Evolutionary conservation across 495 filamentous ascomycete genomes (phyloP), one percentile per base, ranked within the genome.

Genomic region (Penicillium chermesinum): DNA sequence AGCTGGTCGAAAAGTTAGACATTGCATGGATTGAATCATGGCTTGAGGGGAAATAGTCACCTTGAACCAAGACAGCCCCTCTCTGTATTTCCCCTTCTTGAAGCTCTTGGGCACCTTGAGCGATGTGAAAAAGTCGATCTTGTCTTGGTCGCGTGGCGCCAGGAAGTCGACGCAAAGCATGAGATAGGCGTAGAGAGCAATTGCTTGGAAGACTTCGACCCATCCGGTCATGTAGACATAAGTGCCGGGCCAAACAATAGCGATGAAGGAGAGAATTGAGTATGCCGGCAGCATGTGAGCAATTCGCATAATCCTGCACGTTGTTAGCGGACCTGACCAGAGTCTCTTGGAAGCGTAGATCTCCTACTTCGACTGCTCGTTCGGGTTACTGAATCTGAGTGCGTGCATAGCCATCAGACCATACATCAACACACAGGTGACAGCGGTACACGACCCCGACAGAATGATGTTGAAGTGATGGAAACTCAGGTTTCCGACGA

Each of bases 151-250:
- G 9, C 53, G 48, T 0, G 65, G 57, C 8, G 53, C 55, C 4
- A 66, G 22, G 40, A 61, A 66, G 14, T 64, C 59, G 47, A 61
- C 59, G 1, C 70, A 48, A 10, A 72, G 50, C 33, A 69, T 53
- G 18, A 67, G 57, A 44, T 69, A 72, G 9, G 40, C 37, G 10
- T 50, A 49, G 0, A 72, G 50, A 7, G 63, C 63, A 38, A 69
- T 49, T 2, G 46, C 50, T 41, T 72, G 59, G 30, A 64, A 57
- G 0, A 65, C 39, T 36, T 64, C 56, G 1, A 55, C 41, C 61
- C 63, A 69, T 20, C 56, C 48, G 3, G 54, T 19, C 1, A 72
- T 18, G 41, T 67, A 70, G 7, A 63, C 55, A 30, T 64, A 57
- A 1, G 51, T 37, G 9, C 55, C 45, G 9, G 63, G 66, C 18